These are phyloP conservation scores for Alternaria dauci DNA, from an alignment of 2,329 filamentous ascomycete genomes.

Conservation along the genomic window DNA sequence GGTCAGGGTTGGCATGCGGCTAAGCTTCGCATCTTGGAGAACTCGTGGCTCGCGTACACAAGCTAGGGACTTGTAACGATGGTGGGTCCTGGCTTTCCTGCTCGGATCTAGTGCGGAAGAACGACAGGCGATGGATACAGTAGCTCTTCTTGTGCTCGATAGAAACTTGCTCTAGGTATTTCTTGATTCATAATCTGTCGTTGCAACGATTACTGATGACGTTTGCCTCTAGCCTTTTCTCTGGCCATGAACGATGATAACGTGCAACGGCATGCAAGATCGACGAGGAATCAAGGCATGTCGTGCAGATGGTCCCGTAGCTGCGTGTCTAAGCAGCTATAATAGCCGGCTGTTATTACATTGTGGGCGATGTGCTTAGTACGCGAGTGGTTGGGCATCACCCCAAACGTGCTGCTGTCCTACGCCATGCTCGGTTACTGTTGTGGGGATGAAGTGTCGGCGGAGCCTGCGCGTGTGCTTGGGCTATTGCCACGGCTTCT, in stretches of 20 bases:
- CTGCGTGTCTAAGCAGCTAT: constrained; percentile 2
- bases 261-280: background rate
- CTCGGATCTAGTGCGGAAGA: background rate
- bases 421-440: background rate
- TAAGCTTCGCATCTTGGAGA: constrained; percentile 5
- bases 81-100: background rate
- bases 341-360: constrained; percentile 20
- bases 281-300: constrained; percentile 7
- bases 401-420: background rate
- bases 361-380: constrained; percentile 2
- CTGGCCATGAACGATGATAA: background rate
- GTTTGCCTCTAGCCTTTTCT: background rate
- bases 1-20: constrained; percentile 7
- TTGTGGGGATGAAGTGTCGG: background rate
- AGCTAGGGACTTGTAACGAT: constrained; percentile 11
- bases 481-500: background rate
- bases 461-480: background rate
- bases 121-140: background rate
- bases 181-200: background rate
- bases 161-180: background rate
- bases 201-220: background rate
- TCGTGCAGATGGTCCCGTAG: constrained; percentile 11
- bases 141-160: background rate
- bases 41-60: constrained; percentile 1
- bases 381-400: constrained; percentile 3